Evolutionary conservation across 1,284 basidiomycete species (phyloP).

Genomic region (Phaffia rhodozyma): DNA sequence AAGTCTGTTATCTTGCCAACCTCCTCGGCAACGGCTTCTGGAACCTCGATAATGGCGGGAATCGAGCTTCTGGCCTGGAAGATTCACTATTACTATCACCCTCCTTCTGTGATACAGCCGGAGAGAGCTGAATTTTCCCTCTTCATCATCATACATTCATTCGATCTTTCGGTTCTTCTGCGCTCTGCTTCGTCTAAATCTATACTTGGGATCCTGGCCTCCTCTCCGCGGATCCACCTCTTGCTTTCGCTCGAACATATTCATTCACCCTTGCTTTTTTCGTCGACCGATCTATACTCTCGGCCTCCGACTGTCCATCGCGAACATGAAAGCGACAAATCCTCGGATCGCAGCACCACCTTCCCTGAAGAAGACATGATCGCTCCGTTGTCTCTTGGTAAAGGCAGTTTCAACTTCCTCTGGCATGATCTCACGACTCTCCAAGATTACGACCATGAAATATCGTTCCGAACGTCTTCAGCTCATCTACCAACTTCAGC

Average conservation of each 20-base stretch:
- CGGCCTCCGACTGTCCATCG: constrained; percentile 16
- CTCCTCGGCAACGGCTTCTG: constrained; percentile 16
- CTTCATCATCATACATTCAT: constrained; percentile 73
- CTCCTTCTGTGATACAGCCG: constrained; percentile 20
- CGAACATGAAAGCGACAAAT: no score
- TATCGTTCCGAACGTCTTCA: constrained; percentile 35
- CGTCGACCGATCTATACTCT: constrained; percentile 29
- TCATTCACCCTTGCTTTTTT: constrained; percentile 61
- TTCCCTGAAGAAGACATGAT: no score
- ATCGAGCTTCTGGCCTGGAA: constrained; percentile 52
- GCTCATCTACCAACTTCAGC: constrained; percentile 15
- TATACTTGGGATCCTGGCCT: constrained; percentile 55
- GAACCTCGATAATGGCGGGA: constrained; percentile 21
- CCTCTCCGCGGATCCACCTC: constrained; percentile 60
- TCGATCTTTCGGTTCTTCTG: constrained; percentile 56
- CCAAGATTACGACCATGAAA: constrained; percentile 64
- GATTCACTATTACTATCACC: constrained; percentile 50
- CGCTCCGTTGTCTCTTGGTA: no score
- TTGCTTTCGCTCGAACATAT: constrained; percentile 74
- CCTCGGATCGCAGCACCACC: no score
- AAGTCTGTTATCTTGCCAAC: constrained; percentile 28
- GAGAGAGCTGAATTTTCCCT: constrained; percentile 38
- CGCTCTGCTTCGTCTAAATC: constrained; percentile 47
- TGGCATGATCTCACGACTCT: constrained; percentile 83
- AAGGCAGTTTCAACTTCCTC: constrained; percentile 61